phyloP scores from a whole-genome alignment of 2,329 filamentous ascomycete genomes.

The Zasmidium angulare region DNA sequence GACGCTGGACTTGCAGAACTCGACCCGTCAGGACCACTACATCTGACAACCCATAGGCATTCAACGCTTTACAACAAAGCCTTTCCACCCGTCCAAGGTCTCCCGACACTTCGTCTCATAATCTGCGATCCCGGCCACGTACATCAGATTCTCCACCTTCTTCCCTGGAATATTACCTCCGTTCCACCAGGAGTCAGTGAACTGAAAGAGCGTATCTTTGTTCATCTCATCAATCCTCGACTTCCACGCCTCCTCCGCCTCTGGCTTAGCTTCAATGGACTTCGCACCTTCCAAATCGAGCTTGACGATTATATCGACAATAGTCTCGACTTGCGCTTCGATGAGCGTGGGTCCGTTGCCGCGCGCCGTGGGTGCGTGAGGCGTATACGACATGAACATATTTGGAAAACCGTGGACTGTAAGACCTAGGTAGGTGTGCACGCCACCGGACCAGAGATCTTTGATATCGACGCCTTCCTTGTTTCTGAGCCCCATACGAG shows the following conservation, averaged over 20 bases:
- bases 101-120: constrained; percentile 26
- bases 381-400: constrained; percentile 47
- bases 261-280: constrained; percentile 38
- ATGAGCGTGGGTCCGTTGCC: constrained; percentile 47
- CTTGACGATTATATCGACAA: constrained; percentile 45
- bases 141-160: constrained; percentile 33
- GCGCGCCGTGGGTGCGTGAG: constrained; percentile 49
- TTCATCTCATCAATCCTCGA: constrained; percentile 20
- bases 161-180: constrained; percentile 47
- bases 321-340: constrained; percentile 44
- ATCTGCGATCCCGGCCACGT: constrained; percentile 36
- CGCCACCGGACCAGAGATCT: constrained; percentile 44
- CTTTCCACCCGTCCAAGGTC: constrained; percentile 9
- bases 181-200: constrained; percentile 31
- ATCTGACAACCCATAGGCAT: no score
- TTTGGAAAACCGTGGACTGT: constrained; percentile 36
- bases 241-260: constrained; percentile 45
- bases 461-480: constrained; percentile 40
- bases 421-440: constrained; percentile 43
- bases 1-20: no score
- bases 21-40: no score
- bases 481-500: constrained; percentile 38
- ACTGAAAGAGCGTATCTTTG: constrained; percentile 25
- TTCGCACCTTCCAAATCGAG: constrained; percentile 38
- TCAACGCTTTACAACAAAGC: no score